These are phyloP conservation scores for Claviceps citrina DNA, from an alignment of 2,329 filamentous ascomycete species.

Conservation along the genomic window DNA sequence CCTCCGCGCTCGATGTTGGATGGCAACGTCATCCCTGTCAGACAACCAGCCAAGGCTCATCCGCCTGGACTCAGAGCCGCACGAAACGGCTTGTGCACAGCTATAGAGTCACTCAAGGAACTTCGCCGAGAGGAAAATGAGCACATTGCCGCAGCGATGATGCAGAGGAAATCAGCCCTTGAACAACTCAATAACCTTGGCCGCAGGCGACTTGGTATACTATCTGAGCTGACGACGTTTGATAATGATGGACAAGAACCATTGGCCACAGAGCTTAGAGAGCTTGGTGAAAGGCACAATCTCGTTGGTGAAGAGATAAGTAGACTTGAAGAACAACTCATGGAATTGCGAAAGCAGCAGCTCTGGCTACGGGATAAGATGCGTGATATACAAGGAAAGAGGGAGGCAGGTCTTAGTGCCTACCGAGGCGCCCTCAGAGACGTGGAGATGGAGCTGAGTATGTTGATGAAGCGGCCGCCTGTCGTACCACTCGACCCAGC, in stretches of 20 bases:
- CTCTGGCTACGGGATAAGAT: constrained; percentile 45
- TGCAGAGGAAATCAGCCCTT: constrained; percentile 41
- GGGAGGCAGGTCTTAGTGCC: constrained; percentile 57
- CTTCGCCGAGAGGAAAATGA: constrained; percentile 56
- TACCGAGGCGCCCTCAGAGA: constrained; percentile 53
- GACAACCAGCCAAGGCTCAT: constrained; percentile 35
- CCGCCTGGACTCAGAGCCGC: constrained; percentile 44
- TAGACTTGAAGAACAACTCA: constrained; percentile 48
- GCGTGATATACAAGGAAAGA: constrained; percentile 45
- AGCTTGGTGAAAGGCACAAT: constrained; percentile 39
- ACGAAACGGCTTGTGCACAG: constrained; percentile 46
- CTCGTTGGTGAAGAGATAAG: constrained; percentile 47
- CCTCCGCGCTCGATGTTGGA: constrained; percentile 22
- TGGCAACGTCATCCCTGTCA: constrained; percentile 43
- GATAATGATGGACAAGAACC: constrained; percentile 41
- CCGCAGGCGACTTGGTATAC: constrained; percentile 33
- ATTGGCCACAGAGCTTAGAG: constrained; percentile 44
- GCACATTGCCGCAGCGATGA: constrained; percentile 40
- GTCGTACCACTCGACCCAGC: constrained; percentile 36
- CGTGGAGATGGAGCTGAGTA: constrained; percentile 45
- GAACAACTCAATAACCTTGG: constrained; percentile 39
- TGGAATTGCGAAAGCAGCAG: constrained; percentile 43
- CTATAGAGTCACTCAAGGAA: constrained; percentile 47
- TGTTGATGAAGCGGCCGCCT: constrained; percentile 43
- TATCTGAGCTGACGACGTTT: constrained; percentile 35